Evolutionary conservation across 2,329 filamentous ascomycete species (phyloP), one percentile per base, ranked within the genome.

Genomic region (Fusarium sp.): DNA sequence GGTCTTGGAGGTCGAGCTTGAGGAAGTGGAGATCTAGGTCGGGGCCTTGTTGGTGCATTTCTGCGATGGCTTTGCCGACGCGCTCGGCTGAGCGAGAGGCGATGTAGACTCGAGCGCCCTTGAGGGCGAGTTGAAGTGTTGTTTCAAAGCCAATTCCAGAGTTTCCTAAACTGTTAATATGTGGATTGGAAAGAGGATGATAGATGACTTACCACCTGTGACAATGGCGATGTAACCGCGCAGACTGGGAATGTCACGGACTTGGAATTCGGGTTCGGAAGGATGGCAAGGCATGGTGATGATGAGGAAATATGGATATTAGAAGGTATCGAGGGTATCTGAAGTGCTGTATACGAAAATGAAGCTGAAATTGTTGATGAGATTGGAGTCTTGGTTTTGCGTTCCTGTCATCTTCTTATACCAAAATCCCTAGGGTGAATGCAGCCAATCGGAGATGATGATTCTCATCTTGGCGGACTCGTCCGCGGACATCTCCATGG

Each of bases 71-170:
- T n/a, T 68, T 57, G 22, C 56, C 51, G 12, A 76, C 73, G 0
- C 74, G 69, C 0, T 75, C 72, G 2, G 51, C 53, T 8, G 74
- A 76, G 4, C 74, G 63, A 8, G 63, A 66, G 8, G 74, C 69
- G 22, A 76, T 70, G 56, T 75, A 76, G 1, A 76, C 71, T 24
- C 73, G 53, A 0, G 74, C 74, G 2, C 63, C 64, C 3, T 54
- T 59, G 3, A 70, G 56, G 20, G 73, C 74, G 6, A 76, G 69
- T 16, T 75, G 69, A 0, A 68, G 58, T 4, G 71, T 55, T 12
- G 71, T 75, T 29, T 76, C 73, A 40, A 68, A 75, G 7, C 73
- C 74, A 20, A 76, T 68, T 1, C 74, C 74, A 4, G 66, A 67
- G 42, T 76, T 75, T 0, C 73, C 73, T 71, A 0, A 0, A 1